Conservation (phyloP, 2,329 filamentous ascomycete genomes). For the Colletotrichum echinochloae region DNA sequence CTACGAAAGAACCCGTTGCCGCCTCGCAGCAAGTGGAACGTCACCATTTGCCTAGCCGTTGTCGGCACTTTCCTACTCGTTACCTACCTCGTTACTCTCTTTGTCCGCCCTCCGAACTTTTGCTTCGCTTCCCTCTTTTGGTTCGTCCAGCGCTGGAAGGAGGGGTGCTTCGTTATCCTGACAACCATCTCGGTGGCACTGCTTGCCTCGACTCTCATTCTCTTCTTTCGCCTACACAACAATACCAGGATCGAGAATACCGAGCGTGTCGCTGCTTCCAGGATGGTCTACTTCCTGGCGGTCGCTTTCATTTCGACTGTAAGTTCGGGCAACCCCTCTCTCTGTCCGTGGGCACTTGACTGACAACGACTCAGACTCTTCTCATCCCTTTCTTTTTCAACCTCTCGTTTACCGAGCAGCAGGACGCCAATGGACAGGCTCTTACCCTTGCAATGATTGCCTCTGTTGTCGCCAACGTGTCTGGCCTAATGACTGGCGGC, state of each 20-base stretch:
- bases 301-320: slow-evolving; percentile 70
- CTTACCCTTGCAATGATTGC: slow-evolving; percentile 71
- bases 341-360: slow-evolving; percentile 9
- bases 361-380: slow-evolving; percentile 59
- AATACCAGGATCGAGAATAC: slow-evolving; percentile 66
- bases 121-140: slow-evolving; percentile 78
- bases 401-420: slow-evolving; percentile 59
- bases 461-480: slow-evolving; percentile 74
- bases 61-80: slow-evolving; percentile 64
- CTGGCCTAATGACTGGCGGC: slow-evolving; percentile 73
- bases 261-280: slow-evolving; percentile 73
- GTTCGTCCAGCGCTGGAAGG: slow-evolving; percentile 72
- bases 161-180: slow-evolving; percentile 67
- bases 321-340: slow-evolving; percentile 47
- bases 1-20: slow-evolving; percentile 68
- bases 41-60: slow-evolving; percentile 66
- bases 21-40: slow-evolving; percentile 69
- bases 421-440: slow-evolving; percentile 53
- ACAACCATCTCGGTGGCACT: slow-evolving; percentile 63
- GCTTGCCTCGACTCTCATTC: slow-evolving; percentile 61
- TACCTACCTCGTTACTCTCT: slow-evolving; percentile 70
- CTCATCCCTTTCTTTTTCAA: slow-evolving; percentile 74
- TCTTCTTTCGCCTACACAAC: slow-evolving; percentile 69
- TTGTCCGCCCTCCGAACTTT: slow-evolving; percentile 65
- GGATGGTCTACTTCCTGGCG: slow-evolving; percentile 76